Conservation (phyloP, 768 basidiomycete species). For the Boletus sensibilis region DNA sequence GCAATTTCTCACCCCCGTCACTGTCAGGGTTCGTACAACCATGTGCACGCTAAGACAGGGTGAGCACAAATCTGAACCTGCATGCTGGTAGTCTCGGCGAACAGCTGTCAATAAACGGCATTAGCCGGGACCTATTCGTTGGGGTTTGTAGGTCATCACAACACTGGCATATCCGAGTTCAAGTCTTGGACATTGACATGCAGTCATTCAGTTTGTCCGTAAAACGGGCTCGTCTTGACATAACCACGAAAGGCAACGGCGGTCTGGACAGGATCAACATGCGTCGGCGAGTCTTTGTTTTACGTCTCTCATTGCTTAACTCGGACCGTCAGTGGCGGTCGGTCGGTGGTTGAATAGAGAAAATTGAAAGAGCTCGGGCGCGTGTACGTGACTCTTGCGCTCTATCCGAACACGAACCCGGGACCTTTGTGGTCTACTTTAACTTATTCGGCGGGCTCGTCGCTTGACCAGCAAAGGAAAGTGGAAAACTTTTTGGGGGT, state of each 20-base stretch:
- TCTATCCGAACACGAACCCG: slow-evolving; percentile 17
- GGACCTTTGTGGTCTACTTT: neutral
- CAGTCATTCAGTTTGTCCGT: neutral
- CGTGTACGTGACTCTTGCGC: slow-evolving; percentile 2
- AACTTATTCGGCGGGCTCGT: neutral
- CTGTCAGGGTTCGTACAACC: slow-evolving; percentile 5
- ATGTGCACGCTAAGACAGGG: neutral
- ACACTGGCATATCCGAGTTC: neutral
- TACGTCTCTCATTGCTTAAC: slow-evolving; percentile 15
- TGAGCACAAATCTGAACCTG: neutral
- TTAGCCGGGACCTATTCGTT: neutral
- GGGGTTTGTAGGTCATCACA: neutral
- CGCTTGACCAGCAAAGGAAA: slow-evolving; percentile 17
- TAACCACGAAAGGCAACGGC: neutral
- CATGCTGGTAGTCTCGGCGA: neutral
- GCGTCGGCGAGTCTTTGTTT: slow-evolving; percentile 25
- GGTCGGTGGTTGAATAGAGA: slow-evolving; percentile 16
- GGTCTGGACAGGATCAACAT: slow-evolving; percentile 7
- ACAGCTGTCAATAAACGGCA: slow-evolving; percentile 12
- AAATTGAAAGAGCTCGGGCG: slow-evolving; percentile 14
- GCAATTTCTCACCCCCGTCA: slow-evolving; percentile 5
- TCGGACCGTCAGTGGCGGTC: slow-evolving; percentile 1
- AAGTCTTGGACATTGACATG: neutral
- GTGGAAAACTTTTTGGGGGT: slow-evolving; percentile 1
- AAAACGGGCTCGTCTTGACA: neutral